Percentiles rank a stretch among this genome's conserved stretches.
Conservation (phyloP, 192 early-diverging fungal species). For the Coemansia sp. region DNA sequence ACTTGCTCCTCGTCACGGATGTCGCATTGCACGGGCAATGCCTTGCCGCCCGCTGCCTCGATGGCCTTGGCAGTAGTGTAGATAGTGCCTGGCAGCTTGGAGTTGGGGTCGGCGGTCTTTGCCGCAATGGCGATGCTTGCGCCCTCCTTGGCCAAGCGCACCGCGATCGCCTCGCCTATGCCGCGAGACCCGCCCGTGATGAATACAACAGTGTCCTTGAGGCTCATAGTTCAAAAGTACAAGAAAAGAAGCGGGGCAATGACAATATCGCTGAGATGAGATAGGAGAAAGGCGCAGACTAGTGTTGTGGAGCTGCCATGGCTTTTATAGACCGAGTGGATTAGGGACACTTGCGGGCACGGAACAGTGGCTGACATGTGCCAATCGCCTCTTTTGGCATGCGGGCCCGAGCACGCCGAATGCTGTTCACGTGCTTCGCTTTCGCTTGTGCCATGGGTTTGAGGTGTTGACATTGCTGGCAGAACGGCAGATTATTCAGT, state of each 20-base stretch:
- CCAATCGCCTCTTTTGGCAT: not conserved
- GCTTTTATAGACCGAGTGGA: not conserved
- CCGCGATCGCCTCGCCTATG: constrained; percentile 77
- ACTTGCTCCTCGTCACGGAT: constrained; percentile 80
- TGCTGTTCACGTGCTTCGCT: not conserved
- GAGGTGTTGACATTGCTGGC: too few species aligned
- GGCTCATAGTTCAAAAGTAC: constrained; percentile 23
- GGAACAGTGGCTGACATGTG: constrained; percentile 1
- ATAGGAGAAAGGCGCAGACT: not conserved
- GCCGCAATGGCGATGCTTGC: constrained; percentile 74
- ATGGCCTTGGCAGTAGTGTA: constrained; percentile 74
- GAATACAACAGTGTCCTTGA: constrained; percentile 57
- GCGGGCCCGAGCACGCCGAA: constrained; percentile 3
- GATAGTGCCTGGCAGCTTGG: constrained; percentile 82
- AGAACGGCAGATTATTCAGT: too few species aligned
- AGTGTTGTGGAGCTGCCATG: not conserved
- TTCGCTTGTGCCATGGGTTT: not conserved
- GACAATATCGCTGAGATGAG: not conserved
- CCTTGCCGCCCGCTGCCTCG: constrained; percentile 71
- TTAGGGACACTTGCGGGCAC: not conserved
- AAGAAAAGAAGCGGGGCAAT: not conserved
- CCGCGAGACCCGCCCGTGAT: constrained; percentile 66
- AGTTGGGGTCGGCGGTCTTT: constrained; percentile 69
- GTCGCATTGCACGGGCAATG: constrained; percentile 77
- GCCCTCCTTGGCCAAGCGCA: constrained; percentile 65